Evolutionary conservation across 108 stramenopile genomes (phyloP), one percentile per base, ranked within the genome.

Genomic region (Nannochloropsis granulata): DNA sequence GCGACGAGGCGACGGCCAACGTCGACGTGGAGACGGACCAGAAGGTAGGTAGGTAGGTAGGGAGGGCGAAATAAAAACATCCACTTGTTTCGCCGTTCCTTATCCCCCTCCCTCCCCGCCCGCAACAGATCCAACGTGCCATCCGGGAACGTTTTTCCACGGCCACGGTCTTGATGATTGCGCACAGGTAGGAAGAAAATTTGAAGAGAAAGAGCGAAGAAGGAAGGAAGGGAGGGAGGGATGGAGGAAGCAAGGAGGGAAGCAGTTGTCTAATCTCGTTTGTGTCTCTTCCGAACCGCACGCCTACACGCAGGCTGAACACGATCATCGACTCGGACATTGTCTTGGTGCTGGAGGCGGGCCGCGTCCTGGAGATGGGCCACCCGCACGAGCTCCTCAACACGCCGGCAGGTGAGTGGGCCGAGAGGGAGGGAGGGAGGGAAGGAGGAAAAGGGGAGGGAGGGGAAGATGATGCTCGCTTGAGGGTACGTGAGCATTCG

Each of bases 241-340:
- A 71, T 5, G 56, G 7, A 71, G 11, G 56, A 16, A 71, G 21
- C 21, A 71, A 71, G 56, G 16, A 3, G 16, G 11, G 10, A 1
- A 71, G 5, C 34, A 71, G 0, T 71, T 71, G 0, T 71, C n/a
- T 0, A 11, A 16, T n/a, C 56, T n/a, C 56, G n/a, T n/a, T 16
- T 71, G n/a, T 71, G n/a, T 71, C 56, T n/a, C 5, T 34, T 34
- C 56, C 56, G 56, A 71, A 71, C 5, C 56, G 56, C 46, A 99
- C 97, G 23, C 95, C 98, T 19, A 98, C 99, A 3, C 97, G 98
- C 89, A 86, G 99, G 25, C 84, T 98, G 43, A 93, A 98, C 87
- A 98, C 98, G 2, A 94, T 99, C 82, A 94, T 96, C 89, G 97
- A 99, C 85, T 92, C 91, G 83, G 95, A 96, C 84, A 19, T 84